Base-by-base conservation (phyloP, 169 alveolate genomes). In the Plasmodium chabaudi region DNA sequence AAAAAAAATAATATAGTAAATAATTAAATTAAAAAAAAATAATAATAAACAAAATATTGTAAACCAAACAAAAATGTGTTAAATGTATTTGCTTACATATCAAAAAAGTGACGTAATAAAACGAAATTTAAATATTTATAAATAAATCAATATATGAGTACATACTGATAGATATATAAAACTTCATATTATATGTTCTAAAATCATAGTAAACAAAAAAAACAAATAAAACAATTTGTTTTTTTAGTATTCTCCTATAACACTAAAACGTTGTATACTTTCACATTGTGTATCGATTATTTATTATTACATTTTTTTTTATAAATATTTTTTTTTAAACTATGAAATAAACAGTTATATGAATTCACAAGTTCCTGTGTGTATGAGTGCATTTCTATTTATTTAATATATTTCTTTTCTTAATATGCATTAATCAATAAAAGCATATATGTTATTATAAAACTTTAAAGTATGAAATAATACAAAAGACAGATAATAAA, bases 41-140 rank as follows among this genome's bases (percentile, higher is more conserved):
- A 72, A 72, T 39, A 72, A 72, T 72, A 25, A 25, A 34, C 27
- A 72, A n/a, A 34, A 72, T 44, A 70, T 34, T 21, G 46, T 46
- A 21, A 72, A 72, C 55, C 87, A 72, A 56, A 72, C 70, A 72
- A 72, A 72, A 72, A 39, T 53, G 61, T 60, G 70, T 6, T 56
- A 13, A 42, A 61, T 72, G 13, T 27, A 72, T 72, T 27, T 70
- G 82, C 17, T 55, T 72, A 72, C 57, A 55, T 56, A 60, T 23
- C 42, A 34, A 72, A 25, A 72, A 55, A 57, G 9, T 27, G 34
- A 42, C n/a, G 47, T 25, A 15, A 56, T 42, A 59, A 4, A 46
- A 5, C 19, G 49, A 15, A n/a, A 27, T 23, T 69, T 70, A 21
- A 23, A 61, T 57, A 21, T 21, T 49, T 70, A 70, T 39, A 39